Evolutionary conservation across 495 filamentous ascomycete species (phyloP).

Genomic region (Polyplosphaeria fusca): DNA sequence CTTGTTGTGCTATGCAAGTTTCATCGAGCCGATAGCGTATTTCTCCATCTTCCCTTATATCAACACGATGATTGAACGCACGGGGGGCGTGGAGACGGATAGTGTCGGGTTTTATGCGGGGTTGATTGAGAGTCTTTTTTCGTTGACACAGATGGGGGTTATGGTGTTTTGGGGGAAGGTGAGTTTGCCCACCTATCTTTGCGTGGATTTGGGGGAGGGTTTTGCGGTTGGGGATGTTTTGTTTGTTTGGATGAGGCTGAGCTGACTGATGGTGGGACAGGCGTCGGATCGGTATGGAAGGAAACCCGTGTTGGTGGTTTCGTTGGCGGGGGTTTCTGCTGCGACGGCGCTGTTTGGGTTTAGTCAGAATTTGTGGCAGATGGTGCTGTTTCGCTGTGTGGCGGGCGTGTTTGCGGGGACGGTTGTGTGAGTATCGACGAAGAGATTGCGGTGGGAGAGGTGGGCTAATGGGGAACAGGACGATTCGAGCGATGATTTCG

Average conservation of each 20-base stretch:
- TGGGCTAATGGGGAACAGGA: no score
- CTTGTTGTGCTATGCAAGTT: slow-evolving; percentile 62
- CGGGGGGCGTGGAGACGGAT: slow-evolving; percentile 52
- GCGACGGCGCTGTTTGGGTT: slow-evolving; percentile 61
- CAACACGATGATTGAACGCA: slow-evolving; percentile 64
- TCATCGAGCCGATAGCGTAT: slow-evolving; percentile 72
- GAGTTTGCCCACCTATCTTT: no score
- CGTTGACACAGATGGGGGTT: slow-evolving; percentile 61
- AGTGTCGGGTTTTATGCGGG: slow-evolving; percentile 72
- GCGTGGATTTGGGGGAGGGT: background rate
- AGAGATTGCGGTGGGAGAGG: background rate
- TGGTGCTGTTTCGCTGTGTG: slow-evolving; percentile 62
- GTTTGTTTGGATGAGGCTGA: no score
- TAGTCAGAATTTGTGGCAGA: slow-evolving; percentile 58
- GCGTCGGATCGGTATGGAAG: slow-evolving; percentile 64
- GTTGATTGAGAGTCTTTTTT: slow-evolving; percentile 68
- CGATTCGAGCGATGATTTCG: slow-evolving; percentile 66
- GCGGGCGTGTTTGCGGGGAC: slow-evolving; percentile 68
- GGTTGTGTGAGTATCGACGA: slow-evolving; percentile 44
- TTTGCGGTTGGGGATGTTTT: no score
- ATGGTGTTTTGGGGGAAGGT: slow-evolving; percentile 59
- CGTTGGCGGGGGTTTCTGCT: slow-evolving; percentile 56
- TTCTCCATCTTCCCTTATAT: slow-evolving; percentile 75
- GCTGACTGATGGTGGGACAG: background rate
- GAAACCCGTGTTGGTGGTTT: slow-evolving; percentile 64